These are phyloP conservation scores for Euphorbia tirucalli DNA, from an alignment of 345 rosid genomes.

Conservation along the genomic window DNA sequence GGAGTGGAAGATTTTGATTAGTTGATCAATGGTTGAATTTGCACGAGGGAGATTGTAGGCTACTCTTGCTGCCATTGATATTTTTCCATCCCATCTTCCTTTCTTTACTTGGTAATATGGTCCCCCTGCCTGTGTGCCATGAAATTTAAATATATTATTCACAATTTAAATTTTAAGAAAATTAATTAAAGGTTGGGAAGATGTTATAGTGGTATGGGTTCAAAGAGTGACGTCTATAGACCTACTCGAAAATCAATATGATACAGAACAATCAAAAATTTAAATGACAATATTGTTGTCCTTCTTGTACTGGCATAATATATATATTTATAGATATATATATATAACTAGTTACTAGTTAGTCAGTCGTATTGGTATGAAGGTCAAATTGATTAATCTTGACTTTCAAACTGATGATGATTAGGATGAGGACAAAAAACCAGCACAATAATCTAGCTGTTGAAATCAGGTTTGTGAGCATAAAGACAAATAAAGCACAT, in stretches of 20 bases:
- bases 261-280: too few relatives aligned
- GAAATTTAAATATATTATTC: too few relatives aligned
- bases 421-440: neutral
- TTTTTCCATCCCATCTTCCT: conserved; percentile 76
- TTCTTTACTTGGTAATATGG: conserved; percentile 79
- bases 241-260: too few relatives aligned
- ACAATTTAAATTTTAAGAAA: too few relatives aligned
- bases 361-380: neutral
- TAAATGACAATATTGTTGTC: too few relatives aligned
- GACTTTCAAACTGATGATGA: neutral
- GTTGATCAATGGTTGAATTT: conserved; percentile 68
- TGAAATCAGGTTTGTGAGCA: neutral
- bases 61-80: conserved; percentile 62
- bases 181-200: too few relatives aligned
- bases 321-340: too few relatives aligned
- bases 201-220: too few relatives aligned
- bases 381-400: neutral
- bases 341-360: too few relatives aligned
- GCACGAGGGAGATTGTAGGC: conserved; percentile 49
- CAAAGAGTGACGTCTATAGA: too few relatives aligned
- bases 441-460: conserved; percentile 8
- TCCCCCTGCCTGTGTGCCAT: conserved; percentile 71
- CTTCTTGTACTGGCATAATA: too few relatives aligned
- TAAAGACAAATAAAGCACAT: neutral
- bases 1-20: conserved; percentile 60